These are phyloP conservation scores for Gautieria morchelliformis DNA, from an alignment of 768 basidiomycete genomes.

Conservation along the genomic window DNA sequence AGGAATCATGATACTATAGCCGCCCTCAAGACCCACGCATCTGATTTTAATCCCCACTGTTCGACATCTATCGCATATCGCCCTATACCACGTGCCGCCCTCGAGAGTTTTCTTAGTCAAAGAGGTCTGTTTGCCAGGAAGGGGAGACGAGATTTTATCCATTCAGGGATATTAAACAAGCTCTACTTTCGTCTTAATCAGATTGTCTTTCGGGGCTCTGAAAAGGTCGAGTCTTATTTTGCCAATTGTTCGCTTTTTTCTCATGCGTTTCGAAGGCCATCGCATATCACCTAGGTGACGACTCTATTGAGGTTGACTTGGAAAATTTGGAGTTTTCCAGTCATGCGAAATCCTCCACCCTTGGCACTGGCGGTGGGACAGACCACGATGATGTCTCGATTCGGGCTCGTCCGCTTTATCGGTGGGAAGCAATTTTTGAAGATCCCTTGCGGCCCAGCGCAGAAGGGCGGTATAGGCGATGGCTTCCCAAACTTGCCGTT, in stretches of 20 bases:
- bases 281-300: slow-evolving; percentile 50
- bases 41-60: slow-evolving; percentile 66
- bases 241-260: slow-evolving; percentile 7
- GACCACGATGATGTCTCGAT: slow-evolving; percentile 58
- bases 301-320: slow-evolving; percentile 46
- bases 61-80: slow-evolving; percentile 63
- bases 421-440: slow-evolving; percentile 60
- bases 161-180: slow-evolving; percentile 62
- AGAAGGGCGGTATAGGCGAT: slow-evolving; percentile 27
- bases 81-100: slow-evolving; percentile 50
- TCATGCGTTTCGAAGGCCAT: slow-evolving; percentile 36
- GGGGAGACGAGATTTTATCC: slow-evolving; percentile 41
- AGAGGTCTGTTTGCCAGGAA: slow-evolving; percentile 45
- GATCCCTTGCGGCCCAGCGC: slow-evolving; percentile 37
- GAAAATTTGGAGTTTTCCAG: slow-evolving; percentile 50
- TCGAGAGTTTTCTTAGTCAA: slow-evolving; percentile 57
- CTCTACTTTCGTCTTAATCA: slow-evolving; percentile 65
- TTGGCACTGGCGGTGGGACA: slow-evolving; percentile 63
- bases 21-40: slow-evolving; percentile 35
- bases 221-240: slow-evolving; percentile 30
- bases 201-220: slow-evolving; percentile 44
- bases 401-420: slow-evolving; percentile 49
- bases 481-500: slow-evolving; percentile 45
- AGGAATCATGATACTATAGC: slow-evolving; percentile 53
- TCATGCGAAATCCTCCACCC: slow-evolving; percentile 38